These are phyloP conservation scores for Ogataea allantospora DNA, from an alignment of 805 yeast species.

Conservation along the genomic window DNA sequence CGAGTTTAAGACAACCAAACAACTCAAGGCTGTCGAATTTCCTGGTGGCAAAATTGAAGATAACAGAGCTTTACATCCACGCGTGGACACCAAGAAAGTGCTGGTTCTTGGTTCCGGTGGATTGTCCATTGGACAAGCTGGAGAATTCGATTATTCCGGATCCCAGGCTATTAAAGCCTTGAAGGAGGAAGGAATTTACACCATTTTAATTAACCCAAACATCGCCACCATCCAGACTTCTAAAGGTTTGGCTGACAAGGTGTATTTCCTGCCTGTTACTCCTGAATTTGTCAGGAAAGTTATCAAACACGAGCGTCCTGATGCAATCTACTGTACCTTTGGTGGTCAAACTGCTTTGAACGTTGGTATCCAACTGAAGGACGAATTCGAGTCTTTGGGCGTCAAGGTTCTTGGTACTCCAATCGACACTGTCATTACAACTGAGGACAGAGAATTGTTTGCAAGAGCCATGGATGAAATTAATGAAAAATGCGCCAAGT, in stretches of 20 bases:
- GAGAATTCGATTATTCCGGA: slow-evolving; percentile 98
- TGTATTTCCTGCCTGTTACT: slow-evolving; percentile 95
- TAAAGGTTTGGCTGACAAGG: slow-evolving; percentile 96
- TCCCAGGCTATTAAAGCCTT: slow-evolving; percentile 98
- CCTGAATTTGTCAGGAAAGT: slow-evolving; percentile 96
- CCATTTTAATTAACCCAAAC: slow-evolving; percentile 93
- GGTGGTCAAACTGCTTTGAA: slow-evolving; percentile 98
- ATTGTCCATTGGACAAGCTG: slow-evolving; percentile 97
- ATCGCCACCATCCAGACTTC: slow-evolving; percentile 99
- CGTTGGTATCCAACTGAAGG: slow-evolving; percentile 94
- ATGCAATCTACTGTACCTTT: slow-evolving; percentile 93
- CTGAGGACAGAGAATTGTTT: slow-evolving; percentile 96
- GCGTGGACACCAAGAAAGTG: slow-evolving; percentile 83
- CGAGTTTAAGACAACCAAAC: slow-evolving; percentile 55
- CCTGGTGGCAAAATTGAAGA: slow-evolving; percentile 86
- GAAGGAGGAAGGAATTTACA: slow-evolving; percentile 96
- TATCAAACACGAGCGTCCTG: slow-evolving; percentile 92
- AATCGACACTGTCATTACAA: slow-evolving; percentile 92
- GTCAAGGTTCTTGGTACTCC: slow-evolving; percentile 96
- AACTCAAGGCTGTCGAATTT: slow-evolving; percentile 72
- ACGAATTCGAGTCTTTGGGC: slow-evolving; percentile 87
- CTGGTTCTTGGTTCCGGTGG: slow-evolving; percentile 98
- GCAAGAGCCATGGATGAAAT: slow-evolving; percentile 94
- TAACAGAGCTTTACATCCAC: slow-evolving; percentile 73
- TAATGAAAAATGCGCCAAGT: slow-evolving; percentile 91